phyloP scores from a whole-genome alignment of 2,329 filamentous ascomycete genomes.

The Aspergillus vadensis region DNA sequence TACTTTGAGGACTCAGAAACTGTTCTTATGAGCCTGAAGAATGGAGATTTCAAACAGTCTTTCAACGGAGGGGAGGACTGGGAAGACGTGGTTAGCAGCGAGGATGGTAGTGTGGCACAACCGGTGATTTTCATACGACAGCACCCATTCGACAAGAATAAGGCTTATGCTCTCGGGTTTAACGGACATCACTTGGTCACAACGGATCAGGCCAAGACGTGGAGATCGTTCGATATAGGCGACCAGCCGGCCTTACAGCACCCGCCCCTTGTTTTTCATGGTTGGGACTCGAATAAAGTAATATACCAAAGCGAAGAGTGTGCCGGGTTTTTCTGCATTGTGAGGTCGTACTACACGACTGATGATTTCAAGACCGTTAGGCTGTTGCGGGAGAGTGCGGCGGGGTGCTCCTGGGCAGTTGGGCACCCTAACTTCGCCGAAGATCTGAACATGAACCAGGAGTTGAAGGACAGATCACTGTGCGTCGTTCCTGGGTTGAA shows the following conservation, averaged over 20 bases:
- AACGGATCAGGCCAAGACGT: slow-evolving; percentile 76
- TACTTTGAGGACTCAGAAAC: slow-evolving; percentile 92
- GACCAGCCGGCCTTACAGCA: slow-evolving; percentile 23
- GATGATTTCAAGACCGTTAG: slow-evolving; percentile 77
- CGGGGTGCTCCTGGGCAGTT: slow-evolving; percentile 86
- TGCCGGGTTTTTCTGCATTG: slow-evolving; percentile 63
- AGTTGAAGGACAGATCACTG: slow-evolving; percentile 71
- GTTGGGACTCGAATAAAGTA: slow-evolving; percentile 77
- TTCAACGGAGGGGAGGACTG: slow-evolving; percentile 78
- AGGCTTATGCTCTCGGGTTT: slow-evolving; percentile 77
- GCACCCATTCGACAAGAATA: slow-evolving; percentile 75
- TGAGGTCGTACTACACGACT: slow-evolving; percentile 71
- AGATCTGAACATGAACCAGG: slow-evolving; percentile 58
- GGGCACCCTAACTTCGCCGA: slow-evolving; percentile 66
- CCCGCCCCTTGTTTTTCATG: slow-evolving; percentile 64
- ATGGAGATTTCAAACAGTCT: slow-evolving; percentile 72
- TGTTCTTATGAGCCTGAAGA: slow-evolving; percentile 69
- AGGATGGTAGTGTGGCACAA: slow-evolving; percentile 56
- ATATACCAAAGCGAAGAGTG: slow-evolving; percentile 79
- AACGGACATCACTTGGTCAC: slow-evolving; percentile 78
- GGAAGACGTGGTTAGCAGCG: slow-evolving; percentile 61
- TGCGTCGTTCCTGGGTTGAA: slow-evolving; percentile 77
- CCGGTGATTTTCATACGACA: slow-evolving; percentile 64
- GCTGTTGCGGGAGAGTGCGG: slow-evolving; percentile 66
- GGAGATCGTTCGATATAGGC: slow-evolving; percentile 71